Conservation (phyloP, 2,329 filamentous ascomycete genomes). For the Fusarium nisikadoi region DNA sequence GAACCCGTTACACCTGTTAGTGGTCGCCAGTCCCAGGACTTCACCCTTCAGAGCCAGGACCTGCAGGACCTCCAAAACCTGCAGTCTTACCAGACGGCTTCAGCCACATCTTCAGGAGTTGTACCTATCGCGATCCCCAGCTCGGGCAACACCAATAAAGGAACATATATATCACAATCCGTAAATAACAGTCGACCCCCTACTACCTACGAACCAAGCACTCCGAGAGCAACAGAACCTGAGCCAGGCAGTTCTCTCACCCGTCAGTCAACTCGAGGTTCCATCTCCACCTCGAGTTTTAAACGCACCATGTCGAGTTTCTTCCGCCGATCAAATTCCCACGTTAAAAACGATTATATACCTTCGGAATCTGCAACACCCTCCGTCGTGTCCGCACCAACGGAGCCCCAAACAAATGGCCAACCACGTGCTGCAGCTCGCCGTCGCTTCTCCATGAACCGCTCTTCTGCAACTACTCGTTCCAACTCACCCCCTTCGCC, state of each 20-base stretch:
- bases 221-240: constrained; percentile 40
- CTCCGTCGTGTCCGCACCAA: constrained; percentile 40
- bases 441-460: constrained; percentile 60
- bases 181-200: constrained; percentile 27
- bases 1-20: constrained; percentile 72
- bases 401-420: constrained; percentile 44
- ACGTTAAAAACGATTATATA: constrained; percentile 39
- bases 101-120: constrained; percentile 36
- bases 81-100: constrained; percentile 39
- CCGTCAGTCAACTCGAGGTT: constrained; percentile 56
- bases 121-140: constrained; percentile 38
- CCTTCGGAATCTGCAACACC: constrained; percentile 41
- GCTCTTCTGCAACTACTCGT: constrained; percentile 58
- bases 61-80: constrained; percentile 46
- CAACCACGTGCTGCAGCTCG: constrained; percentile 43
- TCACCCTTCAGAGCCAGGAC: constrained; percentile 57
- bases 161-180: constrained; percentile 31
- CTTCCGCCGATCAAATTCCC: constrained; percentile 57
- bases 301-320: constrained; percentile 62
- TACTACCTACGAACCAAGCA: constrained; percentile 30
- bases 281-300: constrained; percentile 57
- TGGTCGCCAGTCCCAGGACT: constrained; percentile 65
- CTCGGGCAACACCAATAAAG: constrained; percentile 17
- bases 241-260: constrained; percentile 49
- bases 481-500: constrained; percentile 64